Base-by-base conservation (phyloP, 2,329 filamentous ascomycete genomes). In the Cadophora sp. region DNA sequence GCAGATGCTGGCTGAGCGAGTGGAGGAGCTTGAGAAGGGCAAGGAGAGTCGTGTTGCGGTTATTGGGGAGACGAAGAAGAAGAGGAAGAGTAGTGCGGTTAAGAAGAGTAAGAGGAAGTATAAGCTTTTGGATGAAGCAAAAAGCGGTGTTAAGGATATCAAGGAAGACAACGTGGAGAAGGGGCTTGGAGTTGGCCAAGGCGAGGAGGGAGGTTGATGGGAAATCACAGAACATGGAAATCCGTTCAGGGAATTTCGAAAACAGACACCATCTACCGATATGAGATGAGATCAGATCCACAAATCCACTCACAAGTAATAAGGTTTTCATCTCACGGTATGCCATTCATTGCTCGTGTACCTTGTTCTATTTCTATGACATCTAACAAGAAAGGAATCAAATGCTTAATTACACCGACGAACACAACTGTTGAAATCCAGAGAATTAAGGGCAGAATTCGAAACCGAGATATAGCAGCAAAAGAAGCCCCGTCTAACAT, bases 41-140 rank as follows among this genome's bases (percentile, higher is more conserved):
- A 85, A 88, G 24, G 81, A 89, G 70, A 92, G 89, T 75, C 82
- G 93, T 30, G 84, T 84, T 13, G 86, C 85, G 48, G 80, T 93
- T 39, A 89, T 93, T 61, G 87, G 83, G 4, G 86, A 85, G 61
- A 80, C 84, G 50, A 89, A 87, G 77, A 84, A 83, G 69, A 90
- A 86, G 81, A 91, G 87, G 80, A 89, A 91, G 74, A 91, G 89
- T 36, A 96, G 93, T 77, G 87, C 87, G 24, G 85, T 83, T 5
- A 96, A 97, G 81, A 97, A 97, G 85, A 89, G 87, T 64, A 86
- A 89, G 74, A 85, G 93, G 73, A 97, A 97, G 79, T 95, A 95
- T 75, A 84, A 84, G 68, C 84, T 84, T 75, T 78, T 92, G 60
- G 73, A 76, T 43, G 75, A 77, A 50, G 75, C 70, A n/a, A 74